A percentile compares a stretch with the other conserved stretches of the same genome.
These are phyloP conservation scores for Alternaria brassicae DNA, from an alignment of 2,329 filamentous ascomycete species.

Conservation along the genomic window DNA sequence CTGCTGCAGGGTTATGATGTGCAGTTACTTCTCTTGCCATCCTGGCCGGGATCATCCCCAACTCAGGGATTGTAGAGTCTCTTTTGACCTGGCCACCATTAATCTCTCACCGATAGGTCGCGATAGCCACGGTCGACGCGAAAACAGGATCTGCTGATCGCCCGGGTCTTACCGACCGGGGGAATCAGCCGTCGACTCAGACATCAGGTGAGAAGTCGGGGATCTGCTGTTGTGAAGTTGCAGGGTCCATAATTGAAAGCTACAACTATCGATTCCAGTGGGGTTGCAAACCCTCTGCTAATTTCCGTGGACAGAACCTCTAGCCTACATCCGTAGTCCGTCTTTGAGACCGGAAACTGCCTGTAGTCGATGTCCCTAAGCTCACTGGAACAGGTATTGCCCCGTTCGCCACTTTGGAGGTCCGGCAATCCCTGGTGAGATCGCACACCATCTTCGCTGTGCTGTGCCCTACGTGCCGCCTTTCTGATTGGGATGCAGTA, in stretches of 20 bases:
- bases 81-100: not conserved
- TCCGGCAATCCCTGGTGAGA: conserved; percentile 8
- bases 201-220: not conserved
- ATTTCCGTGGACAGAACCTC: conserved; percentile 12
- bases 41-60: not conserved
- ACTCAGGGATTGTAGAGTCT: not conserved
- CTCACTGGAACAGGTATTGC: conserved; percentile 13
- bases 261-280: conserved; percentile 22
- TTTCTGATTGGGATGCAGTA: conserved; percentile 17
- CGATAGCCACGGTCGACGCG: not conserved
- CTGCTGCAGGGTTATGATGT: not conserved
- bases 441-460: conserved; percentile 11
- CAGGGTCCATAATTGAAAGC: conserved; percentile 17
- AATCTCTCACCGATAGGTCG: not conserved
- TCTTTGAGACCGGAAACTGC: conserved; percentile 13
- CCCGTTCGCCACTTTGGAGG: conserved; percentile 11
- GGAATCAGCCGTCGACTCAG: conserved; percentile 4
- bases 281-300: conserved; percentile 16
- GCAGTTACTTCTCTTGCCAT: not conserved
- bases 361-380: conserved; percentile 6
- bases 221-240: not conserved
- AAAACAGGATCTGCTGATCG: conserved; percentile 11
- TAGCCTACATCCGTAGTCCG: conserved; percentile 13
- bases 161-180: conserved; percentile 1
- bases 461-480: conserved; percentile 10